A percentile compares a stretch with the other conserved stretches of the same genome.
These are phyloP conservation scores for Gillenia trifoliata DNA, from an alignment of 306 rosid species.

Conservation along the genomic window DNA sequence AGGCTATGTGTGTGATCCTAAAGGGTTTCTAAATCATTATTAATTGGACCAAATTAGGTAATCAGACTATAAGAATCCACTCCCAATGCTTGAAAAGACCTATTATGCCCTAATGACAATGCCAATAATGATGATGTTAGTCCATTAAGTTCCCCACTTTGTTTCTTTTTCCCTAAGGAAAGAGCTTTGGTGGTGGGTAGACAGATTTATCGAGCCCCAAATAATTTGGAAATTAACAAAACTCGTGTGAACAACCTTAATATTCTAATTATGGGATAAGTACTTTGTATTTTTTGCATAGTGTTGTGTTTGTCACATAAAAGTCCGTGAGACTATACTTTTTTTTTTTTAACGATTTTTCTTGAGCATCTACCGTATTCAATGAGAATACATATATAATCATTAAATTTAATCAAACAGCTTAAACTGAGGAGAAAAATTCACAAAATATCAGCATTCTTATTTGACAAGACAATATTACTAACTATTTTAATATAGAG, in stretches of 20 bases:
- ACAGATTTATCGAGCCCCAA: slow-evolving; percentile 2
- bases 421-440: no score
- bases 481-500: no score
- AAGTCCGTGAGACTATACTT: no score
- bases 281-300: not conserved
- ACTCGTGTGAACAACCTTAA: not conserved
- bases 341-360: no score
- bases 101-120: slow-evolving; percentile 41
- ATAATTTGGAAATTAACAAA: not conserved
- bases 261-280: not conserved
- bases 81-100: slow-evolving; percentile 22
- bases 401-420: no score
- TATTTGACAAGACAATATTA: no score
- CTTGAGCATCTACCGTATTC: no score
- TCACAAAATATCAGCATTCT: no score
- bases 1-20: not conserved
- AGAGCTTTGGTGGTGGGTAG: not conserved
- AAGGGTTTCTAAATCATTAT: slow-evolving; percentile 23
- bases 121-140: slow-evolving; percentile 33
- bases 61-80: slow-evolving; percentile 37
- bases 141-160: not conserved
- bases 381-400: no score
- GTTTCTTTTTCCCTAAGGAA: not conserved
- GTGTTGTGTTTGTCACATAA: no score
- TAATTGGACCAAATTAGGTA: slow-evolving; percentile 48